These are phyloP conservation scores for Clarireedia monteithiana DNA, from an alignment of 2,329 filamentous ascomycete species.

Conservation along the genomic window DNA sequence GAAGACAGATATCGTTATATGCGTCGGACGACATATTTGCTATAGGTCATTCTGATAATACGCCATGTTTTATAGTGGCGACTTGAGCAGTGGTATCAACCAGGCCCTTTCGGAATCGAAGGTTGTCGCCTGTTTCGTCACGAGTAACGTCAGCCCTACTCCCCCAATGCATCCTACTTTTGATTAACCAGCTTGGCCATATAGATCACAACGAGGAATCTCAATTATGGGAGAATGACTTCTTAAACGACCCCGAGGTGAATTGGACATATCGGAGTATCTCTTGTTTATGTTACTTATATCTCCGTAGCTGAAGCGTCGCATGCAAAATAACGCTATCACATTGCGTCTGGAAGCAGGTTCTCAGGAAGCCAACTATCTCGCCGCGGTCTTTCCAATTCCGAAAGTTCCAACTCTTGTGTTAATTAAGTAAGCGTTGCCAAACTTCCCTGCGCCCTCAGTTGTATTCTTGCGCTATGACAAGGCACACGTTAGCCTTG, in stretches of 20 bases:
- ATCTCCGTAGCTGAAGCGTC: constrained; percentile 40
- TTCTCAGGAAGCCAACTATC: constrained; percentile 72
- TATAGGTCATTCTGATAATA: background rate
- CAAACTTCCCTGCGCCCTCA: background rate
- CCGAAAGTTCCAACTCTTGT: constrained; percentile 70
- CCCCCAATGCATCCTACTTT: background rate
- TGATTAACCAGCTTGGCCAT: too few relatives aligned
- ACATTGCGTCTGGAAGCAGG: constrained; percentile 62
- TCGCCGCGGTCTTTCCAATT: constrained; percentile 78
- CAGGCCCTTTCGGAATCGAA: constrained; percentile 68
- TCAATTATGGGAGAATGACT: constrained; percentile 64
- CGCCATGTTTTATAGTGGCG: constrained; percentile 74
- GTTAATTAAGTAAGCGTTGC: constrained; percentile 57
- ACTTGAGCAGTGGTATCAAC: constrained; percentile 72
- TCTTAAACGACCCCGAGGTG: constrained; percentile 50
- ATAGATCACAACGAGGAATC: constrained; percentile 65
- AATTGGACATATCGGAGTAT: constrained; percentile 12
- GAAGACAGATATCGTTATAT: too few relatives aligned
- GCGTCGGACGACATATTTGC: too few relatives aligned
- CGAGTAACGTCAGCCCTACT: constrained; percentile 41
- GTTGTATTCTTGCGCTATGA: too few relatives aligned
- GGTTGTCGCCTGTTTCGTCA: constrained; percentile 77
- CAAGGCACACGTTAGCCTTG: background rate
- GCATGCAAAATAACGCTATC: constrained; percentile 57
- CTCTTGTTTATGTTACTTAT: background rate